Evolutionary conservation across 805 yeast genomes (phyloP), one percentile per base, ranked within the genome.

Genomic region (Teunomyces kruisii): DNA sequence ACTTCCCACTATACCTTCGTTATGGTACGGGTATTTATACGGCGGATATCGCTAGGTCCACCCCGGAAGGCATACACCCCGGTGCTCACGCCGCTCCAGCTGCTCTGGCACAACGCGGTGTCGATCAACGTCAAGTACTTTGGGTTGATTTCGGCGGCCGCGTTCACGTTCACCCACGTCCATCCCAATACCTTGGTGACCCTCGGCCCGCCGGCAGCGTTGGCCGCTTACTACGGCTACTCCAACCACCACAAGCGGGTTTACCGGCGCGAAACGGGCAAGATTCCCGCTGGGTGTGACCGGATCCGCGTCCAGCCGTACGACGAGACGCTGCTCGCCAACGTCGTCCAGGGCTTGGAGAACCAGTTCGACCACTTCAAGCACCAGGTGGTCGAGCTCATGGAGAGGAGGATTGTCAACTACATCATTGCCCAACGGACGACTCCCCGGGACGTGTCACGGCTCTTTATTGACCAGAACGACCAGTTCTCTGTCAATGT

Each of bases 141-240:
- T 29, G 52, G 61, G 3, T 55, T 51, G 1, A 44, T 70, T 12
- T 47, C 62, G 0, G 36, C 56, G 2, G 45, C 61, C 2, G 72
- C 72, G 0, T 41, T 51, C 9, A 51, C 65, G 3, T 42, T 70
- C 13, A 64, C 62, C 5, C 67, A 68, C 44, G 36, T 71, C 2
- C 74, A 68, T 47, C 74, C 72, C 5, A 59, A 68, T 48, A 50
- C 60, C 3, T 39, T 70, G 5, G 47, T 68, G 10, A 70, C 75
- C 1, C 46, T 67, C 8, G 64, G 59, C 1, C 77, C 77, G 2
- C 76, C 77, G 2, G 32, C 60, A 3, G 56, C 57, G 0, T 52
- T 67, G 2, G 67, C 59, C 0, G 54, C 59, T 2, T 67, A 57
- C 52, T 68, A 51, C 35, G 51, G 47, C 4, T 54, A 54, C 41